phyloP scores from a whole-genome alignment of 768 basidiomycete species.

The Hygrophorus pudorinus region DNA sequence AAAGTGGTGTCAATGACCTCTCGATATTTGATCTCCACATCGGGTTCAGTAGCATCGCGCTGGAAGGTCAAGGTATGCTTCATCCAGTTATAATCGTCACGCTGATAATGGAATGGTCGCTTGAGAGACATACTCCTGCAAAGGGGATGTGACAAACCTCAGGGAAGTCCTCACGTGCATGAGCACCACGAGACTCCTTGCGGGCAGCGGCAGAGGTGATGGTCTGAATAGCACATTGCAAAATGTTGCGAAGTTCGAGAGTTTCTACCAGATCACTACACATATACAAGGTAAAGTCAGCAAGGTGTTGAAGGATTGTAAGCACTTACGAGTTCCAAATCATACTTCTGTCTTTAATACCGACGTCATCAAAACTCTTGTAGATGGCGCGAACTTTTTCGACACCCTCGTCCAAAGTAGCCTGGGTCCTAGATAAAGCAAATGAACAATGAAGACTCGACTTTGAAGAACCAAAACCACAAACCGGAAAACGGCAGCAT shows the following conservation, averaged over 20 bases:
- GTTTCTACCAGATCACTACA: conserved; percentile 91
- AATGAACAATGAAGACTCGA: background rate
- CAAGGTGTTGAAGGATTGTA: conserved; percentile 1
- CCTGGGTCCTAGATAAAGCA: conserved; percentile 56
- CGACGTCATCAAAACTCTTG: conserved; percentile 81
- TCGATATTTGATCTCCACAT: conserved; percentile 87
- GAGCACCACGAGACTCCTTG: conserved; percentile 96
- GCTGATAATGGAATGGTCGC: conserved; percentile 28
- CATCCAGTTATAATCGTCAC: conserved; percentile 93
- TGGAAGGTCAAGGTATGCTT: conserved; percentile 96
- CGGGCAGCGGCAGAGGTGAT: conserved; percentile 88
- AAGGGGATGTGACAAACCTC: conserved; percentile 42
- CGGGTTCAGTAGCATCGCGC: conserved; percentile 59
- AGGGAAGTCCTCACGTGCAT: conserved; percentile 97
- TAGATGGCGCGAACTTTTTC: conserved; percentile 78
- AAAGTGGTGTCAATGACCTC: conserved; percentile 76
- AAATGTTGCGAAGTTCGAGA: conserved; percentile 89
- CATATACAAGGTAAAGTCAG: conserved; percentile 3
- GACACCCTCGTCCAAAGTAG: conserved; percentile 87
- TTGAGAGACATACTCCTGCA: too few species aligned
- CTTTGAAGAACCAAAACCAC: conserved; percentile 7
- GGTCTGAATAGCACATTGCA: conserved; percentile 94
- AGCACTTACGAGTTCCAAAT: conserved; percentile 93
- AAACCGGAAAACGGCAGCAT: conserved; percentile 94
- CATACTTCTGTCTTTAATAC: conserved; percentile 97